Evolutionary conservation across 2,329 filamentous ascomycete genomes (phyloP).

Genomic region (Plectosphaerella sp.): DNA sequence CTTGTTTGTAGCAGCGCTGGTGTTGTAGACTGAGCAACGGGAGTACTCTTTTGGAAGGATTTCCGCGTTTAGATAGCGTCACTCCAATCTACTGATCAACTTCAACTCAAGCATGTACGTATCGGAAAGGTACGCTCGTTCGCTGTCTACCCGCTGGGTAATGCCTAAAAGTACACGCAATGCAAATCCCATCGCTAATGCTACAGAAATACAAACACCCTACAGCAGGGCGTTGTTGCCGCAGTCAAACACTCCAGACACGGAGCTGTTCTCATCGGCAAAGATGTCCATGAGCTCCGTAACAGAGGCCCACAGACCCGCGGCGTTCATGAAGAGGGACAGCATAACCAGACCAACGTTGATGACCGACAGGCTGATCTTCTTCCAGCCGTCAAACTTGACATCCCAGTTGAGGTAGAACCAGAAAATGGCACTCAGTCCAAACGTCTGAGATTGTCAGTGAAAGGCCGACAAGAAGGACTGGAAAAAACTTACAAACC

Average conservation of each 20-base stretch:
- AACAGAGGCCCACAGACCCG: conserved; percentile 27
- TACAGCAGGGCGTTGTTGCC: conserved; percentile 28
- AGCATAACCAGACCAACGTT: conserved; percentile 25
- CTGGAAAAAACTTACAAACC: conserved; percentile 17
- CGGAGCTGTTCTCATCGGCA: conserved; percentile 17
- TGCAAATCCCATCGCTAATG: too few relatives aligned
- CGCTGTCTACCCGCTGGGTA: too few relatives aligned
- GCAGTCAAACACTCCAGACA: conserved; percentile 26
- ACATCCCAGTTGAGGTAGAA: conserved; percentile 29
- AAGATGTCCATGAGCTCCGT: conserved; percentile 24
- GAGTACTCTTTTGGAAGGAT: too few relatives aligned
- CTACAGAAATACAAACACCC: background rate
- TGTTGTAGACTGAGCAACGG: too few relatives aligned
- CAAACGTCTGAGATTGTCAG: conserved; percentile 19
- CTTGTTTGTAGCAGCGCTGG: background rate
- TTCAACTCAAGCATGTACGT: too few relatives aligned
- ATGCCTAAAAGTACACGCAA: too few relatives aligned
- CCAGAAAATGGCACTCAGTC: conserved; percentile 28
- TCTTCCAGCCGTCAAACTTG: conserved; percentile 20
- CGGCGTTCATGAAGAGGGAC: conserved; percentile 28
- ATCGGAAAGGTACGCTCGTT: too few relatives aligned
- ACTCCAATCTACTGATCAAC: too few relatives aligned
- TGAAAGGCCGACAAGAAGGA: background rate
- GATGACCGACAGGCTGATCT: conserved; percentile 20
- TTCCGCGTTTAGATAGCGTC: too few relatives aligned